These are phyloP conservation scores for Fagus sylvatica DNA, from an alignment of 306 rosid genomes.

Conservation along the genomic window DNA sequence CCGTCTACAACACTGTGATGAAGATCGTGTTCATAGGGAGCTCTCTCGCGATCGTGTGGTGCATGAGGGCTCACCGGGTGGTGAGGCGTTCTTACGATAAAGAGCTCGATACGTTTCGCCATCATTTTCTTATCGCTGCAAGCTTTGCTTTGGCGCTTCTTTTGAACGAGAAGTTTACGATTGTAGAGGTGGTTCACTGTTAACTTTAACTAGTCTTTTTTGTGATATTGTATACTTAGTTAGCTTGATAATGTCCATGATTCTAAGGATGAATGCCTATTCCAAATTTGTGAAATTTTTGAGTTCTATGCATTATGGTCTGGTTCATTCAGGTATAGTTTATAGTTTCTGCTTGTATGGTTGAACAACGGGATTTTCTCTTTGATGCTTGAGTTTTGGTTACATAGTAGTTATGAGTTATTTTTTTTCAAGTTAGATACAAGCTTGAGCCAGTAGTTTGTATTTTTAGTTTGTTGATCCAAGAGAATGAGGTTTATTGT, in stretches of 20 bases:
- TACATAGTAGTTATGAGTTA: not conserved
- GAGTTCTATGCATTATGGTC: not conserved
- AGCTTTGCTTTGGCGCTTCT: slow-evolving; percentile 65
- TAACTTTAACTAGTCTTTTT: not conserved
- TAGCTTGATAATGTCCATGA: not conserved
- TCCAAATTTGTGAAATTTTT: not conserved
- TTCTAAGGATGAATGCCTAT: not conserved
- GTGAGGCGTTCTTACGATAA: slow-evolving; percentile 74
- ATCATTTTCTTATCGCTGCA: slow-evolving; percentile 57
- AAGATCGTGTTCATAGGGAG: slow-evolving; percentile 78
- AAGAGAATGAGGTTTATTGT: not conserved
- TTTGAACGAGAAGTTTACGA: slow-evolving; percentile 68
- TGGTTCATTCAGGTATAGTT: not conserved
- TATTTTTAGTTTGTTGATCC: too few species aligned
- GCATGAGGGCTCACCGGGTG: slow-evolving; percentile 64
- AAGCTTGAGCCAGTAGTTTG: too few species aligned
- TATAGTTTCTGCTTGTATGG: not conserved
- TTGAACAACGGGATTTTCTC: not conserved
- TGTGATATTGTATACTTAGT: not conserved
- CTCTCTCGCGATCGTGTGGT: slow-evolving; percentile 77
- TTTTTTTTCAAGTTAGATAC: too few species aligned
- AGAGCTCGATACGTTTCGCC: slow-evolving; percentile 81
- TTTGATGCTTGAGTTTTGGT: too few species aligned
- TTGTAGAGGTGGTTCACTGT: slow-evolving; percentile 57
- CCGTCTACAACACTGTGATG: slow-evolving; percentile 79